Evolutionary conservation across 2,329 filamentous ascomycete genomes (phyloP), one percentile per base, ranked within the genome.

Genomic region (Penicillium hordei): DNA sequence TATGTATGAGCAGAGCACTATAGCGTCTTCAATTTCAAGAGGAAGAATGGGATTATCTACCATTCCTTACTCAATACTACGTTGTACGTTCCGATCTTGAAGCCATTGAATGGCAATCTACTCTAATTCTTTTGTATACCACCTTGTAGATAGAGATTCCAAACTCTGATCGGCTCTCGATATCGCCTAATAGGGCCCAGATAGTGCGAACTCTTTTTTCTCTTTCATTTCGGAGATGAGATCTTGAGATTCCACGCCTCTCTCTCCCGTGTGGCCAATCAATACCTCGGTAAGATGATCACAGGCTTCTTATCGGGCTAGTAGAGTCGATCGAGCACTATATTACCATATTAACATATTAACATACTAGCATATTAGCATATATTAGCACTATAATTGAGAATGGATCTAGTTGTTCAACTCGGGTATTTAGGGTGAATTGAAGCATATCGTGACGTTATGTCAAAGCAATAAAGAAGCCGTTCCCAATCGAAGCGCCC

Each of bases 61-160:
- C 64, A 67, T 65, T 65, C 65, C 62, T 65, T 63, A 29, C 63
- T 57, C 60, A 19, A 63, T 65, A 27, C 54, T 53, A 55, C 53
- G 43, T 59, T 25, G 49, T 52, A 55, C 51, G 44, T 57, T 25
- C 55, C 50, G 27, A 39, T 54, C 23, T 49, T 29, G 29, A 44
- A 49, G 40, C 19, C 17, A 48, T 48, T 48, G 19, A 34, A 48
- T 9, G 19, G 44, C 19, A 23, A 34, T 25, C 10, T 13, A 23
- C 5, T 23, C 31, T 12, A 34, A 10, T 10, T 33, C 5, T 33
- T 33, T 33, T 33, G 21, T 48, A 9, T 46, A 21, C 43, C n/a
- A n/a, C 43, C 8, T 21, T 31, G 27, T n/a, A 13, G 23, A n/a
- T n/a, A 21, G 15, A 34, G 38, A 55, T 51, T 55, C 46, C 46